Base-by-base conservation (phyloP, 169 alveolate species). In the Toxoplasma gondii region DNA sequence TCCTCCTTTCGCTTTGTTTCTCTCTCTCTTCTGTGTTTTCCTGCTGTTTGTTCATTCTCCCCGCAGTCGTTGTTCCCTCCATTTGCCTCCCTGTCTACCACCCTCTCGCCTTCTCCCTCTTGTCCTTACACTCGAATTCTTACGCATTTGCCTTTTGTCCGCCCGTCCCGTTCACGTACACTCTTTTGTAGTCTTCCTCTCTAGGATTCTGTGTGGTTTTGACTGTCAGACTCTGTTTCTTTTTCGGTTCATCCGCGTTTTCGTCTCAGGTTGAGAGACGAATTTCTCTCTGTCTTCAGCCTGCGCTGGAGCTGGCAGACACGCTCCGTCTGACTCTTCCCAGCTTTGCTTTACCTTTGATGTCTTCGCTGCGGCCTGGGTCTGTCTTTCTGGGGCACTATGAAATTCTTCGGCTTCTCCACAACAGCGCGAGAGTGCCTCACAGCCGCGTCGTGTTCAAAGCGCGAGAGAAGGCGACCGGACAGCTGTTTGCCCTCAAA, bases 351-450 rank as follows among this genome's bases (percentile, higher is more conserved):
- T 31, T 82, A 17, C 90, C 90, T 7, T 82, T 12, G 53, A 29
- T 39, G n/a, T 0, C 90, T 0, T 39, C 36, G 90, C 90, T 82
- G 67, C 90, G 41, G 67, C 90, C 90, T 19, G 67, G 64, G 24
- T 64, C 90, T 19, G 39, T 44, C 24, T 82, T 82, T 27, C 53
- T 82, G 36, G 90, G 90, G 67, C 90, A 49, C 27, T 82, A 39
- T 38, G 90, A 82, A 31, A 31, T 82, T 31, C 69, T 82, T 12
- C 38, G 24, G 9, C 90, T 82, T 1, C 54, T 82, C 41, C 90
- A 82, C 38, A 17, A 39, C 1, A 82, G 90, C 90, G 1, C 44
- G 10, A 12, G 90, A 10, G 53, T 22, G 17, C 90, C 90, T 41
- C 90, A 82, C 24, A 67, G 44, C 12, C 90, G 90, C 36, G 90